Conservation (phyloP, 2,329 filamentous ascomycete genomes). For the Ceratocystis variospora region DNA sequence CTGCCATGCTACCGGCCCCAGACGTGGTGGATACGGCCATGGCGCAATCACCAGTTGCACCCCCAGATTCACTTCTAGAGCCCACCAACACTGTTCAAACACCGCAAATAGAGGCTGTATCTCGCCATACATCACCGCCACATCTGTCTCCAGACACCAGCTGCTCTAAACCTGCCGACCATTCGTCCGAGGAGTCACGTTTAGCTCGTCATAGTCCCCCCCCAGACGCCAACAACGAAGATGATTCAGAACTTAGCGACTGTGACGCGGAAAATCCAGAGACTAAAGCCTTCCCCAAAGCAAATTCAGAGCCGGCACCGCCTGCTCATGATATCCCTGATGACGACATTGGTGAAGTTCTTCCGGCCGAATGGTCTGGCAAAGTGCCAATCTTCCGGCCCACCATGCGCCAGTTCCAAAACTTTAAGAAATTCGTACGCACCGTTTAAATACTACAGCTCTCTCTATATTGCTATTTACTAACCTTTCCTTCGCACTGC, state of each 20-base stretch:
- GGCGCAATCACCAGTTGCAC: neutral
- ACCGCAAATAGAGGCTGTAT: neutral
- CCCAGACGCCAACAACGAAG: neutral
- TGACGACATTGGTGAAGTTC: conserved; percentile 61
- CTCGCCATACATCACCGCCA: neutral
- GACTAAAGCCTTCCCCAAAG: conserved; percentile 5
- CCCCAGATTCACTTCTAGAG: neutral
- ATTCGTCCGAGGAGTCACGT: neutral
- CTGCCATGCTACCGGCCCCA: neutral
- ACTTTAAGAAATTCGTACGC: conserved; percentile 80
- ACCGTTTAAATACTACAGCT: neutral
- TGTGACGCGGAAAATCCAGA: conserved; percentile 35
- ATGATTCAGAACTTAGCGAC: conserved; percentile 53
- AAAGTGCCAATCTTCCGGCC: conserved; percentile 89
- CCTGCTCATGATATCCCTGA: conserved; percentile 26
- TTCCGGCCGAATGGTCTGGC: conserved; percentile 81
- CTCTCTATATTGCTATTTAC: neutral
- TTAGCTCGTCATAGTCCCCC: neutral
- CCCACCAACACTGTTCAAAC: neutral
- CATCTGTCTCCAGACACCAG: neutral
- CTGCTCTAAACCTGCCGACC: neutral
- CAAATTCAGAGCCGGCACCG: conserved; percentile 10
- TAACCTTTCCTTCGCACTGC: conserved; percentile 6
- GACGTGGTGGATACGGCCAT: too few relatives aligned
- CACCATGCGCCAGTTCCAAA: conserved; percentile 85